Conservation (phyloP, 306 rosid genomes). For the Cucurbita maxima region DNA sequence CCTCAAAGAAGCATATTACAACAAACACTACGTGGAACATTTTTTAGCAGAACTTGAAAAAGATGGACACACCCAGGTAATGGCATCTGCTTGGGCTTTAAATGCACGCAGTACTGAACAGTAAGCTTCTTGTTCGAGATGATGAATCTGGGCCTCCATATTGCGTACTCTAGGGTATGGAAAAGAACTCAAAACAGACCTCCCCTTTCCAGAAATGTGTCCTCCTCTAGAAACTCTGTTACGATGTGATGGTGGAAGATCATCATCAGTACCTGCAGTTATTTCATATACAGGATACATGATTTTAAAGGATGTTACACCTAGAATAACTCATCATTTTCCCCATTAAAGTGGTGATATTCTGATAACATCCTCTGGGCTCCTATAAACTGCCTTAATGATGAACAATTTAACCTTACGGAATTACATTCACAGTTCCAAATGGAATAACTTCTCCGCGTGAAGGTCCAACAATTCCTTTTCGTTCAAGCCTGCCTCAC, state of each 20-base stretch:
- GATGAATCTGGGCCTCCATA: slow-evolving; percentile 43
- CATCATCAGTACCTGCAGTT: slow-evolving; percentile 42
- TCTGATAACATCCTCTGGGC: not conserved
- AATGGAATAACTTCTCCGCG: not conserved
- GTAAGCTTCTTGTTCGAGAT: slow-evolving; percentile 40
- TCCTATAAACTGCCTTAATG: not conserved
- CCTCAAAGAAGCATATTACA: not conserved
- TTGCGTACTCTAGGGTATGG: slow-evolving; percentile 26
- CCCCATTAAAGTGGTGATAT: not conserved
- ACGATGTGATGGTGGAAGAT: slow-evolving; percentile 33
- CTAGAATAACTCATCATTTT: not conserved
- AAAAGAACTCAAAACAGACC: slow-evolving; percentile 22
- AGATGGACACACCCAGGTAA: slow-evolving; percentile 33
- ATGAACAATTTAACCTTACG: not conserved
- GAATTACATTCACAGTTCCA: not conserved
- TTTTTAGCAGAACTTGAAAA: not conserved
- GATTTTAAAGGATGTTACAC: not conserved
- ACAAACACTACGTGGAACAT: not conserved
- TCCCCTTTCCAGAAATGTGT: slow-evolving; percentile 28
- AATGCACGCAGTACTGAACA: slow-evolving; percentile 39
- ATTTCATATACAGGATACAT: slow-evolving; percentile 3
- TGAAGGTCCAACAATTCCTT: not conserved
- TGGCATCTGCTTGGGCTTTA: slow-evolving; percentile 46
- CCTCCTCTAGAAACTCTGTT: slow-evolving; percentile 33
- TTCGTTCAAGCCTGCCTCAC: not conserved